Evolutionary conservation across 371 early-diverging fungal species (phyloP).

Genomic region (Mortierella sp.): DNA sequence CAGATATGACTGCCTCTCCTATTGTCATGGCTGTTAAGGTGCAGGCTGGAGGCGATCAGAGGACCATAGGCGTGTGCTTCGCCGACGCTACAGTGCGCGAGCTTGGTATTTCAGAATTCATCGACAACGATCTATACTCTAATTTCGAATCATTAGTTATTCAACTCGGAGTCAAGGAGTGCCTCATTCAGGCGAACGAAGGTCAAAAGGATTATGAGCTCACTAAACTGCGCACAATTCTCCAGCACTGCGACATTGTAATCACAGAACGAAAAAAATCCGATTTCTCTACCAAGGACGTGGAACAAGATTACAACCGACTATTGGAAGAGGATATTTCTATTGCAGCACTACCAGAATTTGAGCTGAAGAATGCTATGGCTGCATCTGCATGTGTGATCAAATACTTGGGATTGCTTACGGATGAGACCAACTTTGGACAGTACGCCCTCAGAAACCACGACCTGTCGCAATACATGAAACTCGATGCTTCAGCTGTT

Average conservation of each 20-base stretch:
- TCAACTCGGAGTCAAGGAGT: conserved; percentile 94
- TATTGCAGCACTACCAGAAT: conserved; percentile 80
- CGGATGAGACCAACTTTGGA: conserved; percentile 82
- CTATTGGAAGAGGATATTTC: conserved; percentile 79
- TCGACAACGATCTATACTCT: conserved; percentile 92
- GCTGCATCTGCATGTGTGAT: conserved; percentile 80
- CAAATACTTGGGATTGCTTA: conserved; percentile 81
- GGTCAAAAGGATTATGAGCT: conserved; percentile 74
- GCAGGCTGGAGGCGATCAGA: conserved; percentile 61
- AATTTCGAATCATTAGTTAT: conserved; percentile 94
- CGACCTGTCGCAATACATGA: conserved; percentile 92
- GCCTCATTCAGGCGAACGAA: conserved; percentile 76
- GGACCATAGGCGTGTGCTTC: conserved; percentile 90
- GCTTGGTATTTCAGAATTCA: conserved; percentile 88
- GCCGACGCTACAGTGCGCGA: conserved; percentile 85
- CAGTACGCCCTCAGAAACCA: conserved; percentile 77
- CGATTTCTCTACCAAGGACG: conserved; percentile 78
- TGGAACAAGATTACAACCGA: conserved; percentile 89
- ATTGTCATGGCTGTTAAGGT: conserved; percentile 85
- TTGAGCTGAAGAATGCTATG: conserved; percentile 86
- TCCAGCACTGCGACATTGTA: conserved; percentile 83
- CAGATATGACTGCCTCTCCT: conserved; percentile 81
- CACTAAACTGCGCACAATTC: conserved; percentile 72
- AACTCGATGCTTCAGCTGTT: conserved; percentile 92
- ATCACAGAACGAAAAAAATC: conserved; percentile 73